Percentiles rank a stretch among this genome's conserved stretches.
Conservation (phyloP, 169 alveolate species). For the Hammondia hammondi region DNA sequence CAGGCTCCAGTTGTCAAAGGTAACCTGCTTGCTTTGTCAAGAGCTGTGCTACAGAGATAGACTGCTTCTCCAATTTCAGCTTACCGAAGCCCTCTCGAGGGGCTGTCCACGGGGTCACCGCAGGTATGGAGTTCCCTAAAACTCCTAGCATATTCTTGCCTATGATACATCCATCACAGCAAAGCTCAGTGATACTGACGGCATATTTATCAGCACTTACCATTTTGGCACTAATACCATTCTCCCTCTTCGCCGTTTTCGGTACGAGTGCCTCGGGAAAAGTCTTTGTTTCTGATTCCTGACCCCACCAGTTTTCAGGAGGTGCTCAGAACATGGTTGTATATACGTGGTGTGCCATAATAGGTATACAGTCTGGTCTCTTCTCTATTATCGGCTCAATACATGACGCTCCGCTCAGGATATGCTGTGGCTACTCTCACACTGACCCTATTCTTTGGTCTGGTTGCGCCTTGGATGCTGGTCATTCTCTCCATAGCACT, state of each 20-base stretch:
- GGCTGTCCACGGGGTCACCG: conserved; percentile 44
- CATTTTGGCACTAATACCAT: conserved; percentile 26
- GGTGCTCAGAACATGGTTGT: conserved; percentile 23
- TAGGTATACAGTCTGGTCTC: neutral
- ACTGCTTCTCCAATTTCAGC: neutral
- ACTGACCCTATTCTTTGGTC: neutral
- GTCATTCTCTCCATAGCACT: neutral
- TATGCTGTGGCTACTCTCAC: conserved; percentile 15
- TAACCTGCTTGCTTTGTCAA: neutral
- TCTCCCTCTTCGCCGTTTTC: conserved; percentile 35
- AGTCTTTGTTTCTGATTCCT: neutral
- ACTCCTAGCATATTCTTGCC: neutral
- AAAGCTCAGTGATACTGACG: conserved; percentile 23
- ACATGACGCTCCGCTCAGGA: neutral
- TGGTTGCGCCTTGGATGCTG: neutral
- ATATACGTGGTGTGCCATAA: conserved; percentile 52
- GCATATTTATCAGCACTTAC: conserved; percentile 12
- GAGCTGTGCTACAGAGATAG: neutral
- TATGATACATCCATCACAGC: neutral
- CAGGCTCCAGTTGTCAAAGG: neutral
- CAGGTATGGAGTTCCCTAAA: neutral
- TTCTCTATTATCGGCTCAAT: neutral
- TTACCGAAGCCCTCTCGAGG: conserved; percentile 43
- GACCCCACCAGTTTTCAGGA: neutral
- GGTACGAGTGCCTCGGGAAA: neutral